A percentile compares a stretch with the other conserved stretches of the same genome.
Evolutionary conservation across 2,329 filamentous ascomycete species (phyloP).

Genomic region (Ophiostoma sp.): DNA sequence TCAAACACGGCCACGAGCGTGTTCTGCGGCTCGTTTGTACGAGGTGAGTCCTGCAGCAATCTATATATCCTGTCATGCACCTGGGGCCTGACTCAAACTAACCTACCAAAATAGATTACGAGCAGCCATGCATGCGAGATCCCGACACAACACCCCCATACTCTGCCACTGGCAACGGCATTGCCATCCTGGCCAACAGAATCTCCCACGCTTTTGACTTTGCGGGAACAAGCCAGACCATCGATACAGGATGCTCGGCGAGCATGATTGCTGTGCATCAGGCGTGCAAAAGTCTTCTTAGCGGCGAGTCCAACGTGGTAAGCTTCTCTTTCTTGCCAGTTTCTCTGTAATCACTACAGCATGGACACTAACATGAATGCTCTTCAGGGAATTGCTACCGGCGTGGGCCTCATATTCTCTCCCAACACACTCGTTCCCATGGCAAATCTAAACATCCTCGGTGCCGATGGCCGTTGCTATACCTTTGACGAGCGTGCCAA

Average conservation of each 20-base stretch:
- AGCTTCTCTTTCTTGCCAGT: conserved; percentile 12
- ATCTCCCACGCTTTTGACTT: conserved; percentile 53
- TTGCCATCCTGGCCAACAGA: conserved; percentile 51
- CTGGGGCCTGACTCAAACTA: neutral
- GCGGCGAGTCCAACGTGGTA: conserved; percentile 41
- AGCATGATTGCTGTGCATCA: conserved; percentile 51
- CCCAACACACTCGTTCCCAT: conserved; percentile 53
- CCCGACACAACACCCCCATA: conserved; percentile 47
- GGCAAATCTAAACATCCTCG: conserved; percentile 50
- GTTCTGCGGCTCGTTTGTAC: conserved; percentile 48
- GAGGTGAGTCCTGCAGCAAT: conserved; percentile 35
- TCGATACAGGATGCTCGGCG: conserved; percentile 56
- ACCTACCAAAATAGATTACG: conserved; percentile 40
- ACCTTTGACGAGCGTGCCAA: conserved; percentile 55
- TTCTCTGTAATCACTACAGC: neutral
- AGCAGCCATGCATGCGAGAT: conserved; percentile 47
- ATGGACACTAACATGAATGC: neutral
- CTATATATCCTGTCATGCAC: neutral
- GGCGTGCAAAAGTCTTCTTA: conserved; percentile 46
- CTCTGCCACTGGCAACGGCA: conserved; percentile 49
- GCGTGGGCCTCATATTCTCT: conserved; percentile 49
- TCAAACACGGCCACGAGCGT: conserved; percentile 44
- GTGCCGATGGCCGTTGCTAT: conserved; percentile 46
- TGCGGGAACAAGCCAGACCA: conserved; percentile 50
- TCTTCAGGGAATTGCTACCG: conserved; percentile 43